Conservation (phyloP, 2,329 filamentous ascomycete species). For the Alternaria triticimaculans region DNA sequence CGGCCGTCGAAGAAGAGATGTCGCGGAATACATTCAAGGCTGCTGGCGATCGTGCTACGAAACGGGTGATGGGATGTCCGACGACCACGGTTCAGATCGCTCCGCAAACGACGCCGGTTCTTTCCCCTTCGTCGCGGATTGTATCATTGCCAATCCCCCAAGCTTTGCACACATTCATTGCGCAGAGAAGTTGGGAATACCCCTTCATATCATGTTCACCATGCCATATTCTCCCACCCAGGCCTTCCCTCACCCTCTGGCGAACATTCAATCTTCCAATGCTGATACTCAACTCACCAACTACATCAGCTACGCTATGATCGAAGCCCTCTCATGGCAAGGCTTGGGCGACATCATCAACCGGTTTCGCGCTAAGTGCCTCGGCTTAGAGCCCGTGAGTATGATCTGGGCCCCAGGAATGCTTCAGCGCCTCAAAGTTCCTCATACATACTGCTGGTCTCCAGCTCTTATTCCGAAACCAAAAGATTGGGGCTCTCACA, state of each 20-base stretch:
- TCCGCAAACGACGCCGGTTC: background rate
- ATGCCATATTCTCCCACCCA: slow-evolving; percentile 59
- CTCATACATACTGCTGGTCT: slow-evolving; percentile 57
- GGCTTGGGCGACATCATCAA: slow-evolving; percentile 58
- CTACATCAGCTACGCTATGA: slow-evolving; percentile 54
- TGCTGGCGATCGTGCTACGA: slow-evolving; percentile 43
- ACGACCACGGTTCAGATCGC: background rate
- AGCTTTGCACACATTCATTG: slow-evolving; percentile 77
- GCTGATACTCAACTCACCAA: slow-evolving; percentile 48
- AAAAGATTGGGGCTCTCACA: slow-evolving; percentile 19
- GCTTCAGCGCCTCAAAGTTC: slow-evolving; percentile 47
- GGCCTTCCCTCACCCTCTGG: slow-evolving; percentile 58
- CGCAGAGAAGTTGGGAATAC: slow-evolving; percentile 74
- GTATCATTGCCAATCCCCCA: slow-evolving; percentile 79
- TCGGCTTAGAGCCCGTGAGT: slow-evolving; percentile 52
- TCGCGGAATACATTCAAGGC: slow-evolving; percentile 34
- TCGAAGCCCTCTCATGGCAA: slow-evolving; percentile 60
- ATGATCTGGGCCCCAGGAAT: slow-evolving; percentile 47
- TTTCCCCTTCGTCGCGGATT: slow-evolving; percentile 76
- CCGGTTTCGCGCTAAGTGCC: slow-evolving; percentile 41
- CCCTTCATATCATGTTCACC: slow-evolving; percentile 76
- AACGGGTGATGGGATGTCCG: slow-evolving; percentile 37
- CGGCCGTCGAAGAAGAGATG: slow-evolving; percentile 35
- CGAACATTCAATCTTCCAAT: slow-evolving; percentile 50
- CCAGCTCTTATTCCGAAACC: slow-evolving; percentile 40